Evolutionary conservation across 2,329 filamentous ascomycete genomes (phyloP).

Genomic region (Trichoderma koningii): DNA sequence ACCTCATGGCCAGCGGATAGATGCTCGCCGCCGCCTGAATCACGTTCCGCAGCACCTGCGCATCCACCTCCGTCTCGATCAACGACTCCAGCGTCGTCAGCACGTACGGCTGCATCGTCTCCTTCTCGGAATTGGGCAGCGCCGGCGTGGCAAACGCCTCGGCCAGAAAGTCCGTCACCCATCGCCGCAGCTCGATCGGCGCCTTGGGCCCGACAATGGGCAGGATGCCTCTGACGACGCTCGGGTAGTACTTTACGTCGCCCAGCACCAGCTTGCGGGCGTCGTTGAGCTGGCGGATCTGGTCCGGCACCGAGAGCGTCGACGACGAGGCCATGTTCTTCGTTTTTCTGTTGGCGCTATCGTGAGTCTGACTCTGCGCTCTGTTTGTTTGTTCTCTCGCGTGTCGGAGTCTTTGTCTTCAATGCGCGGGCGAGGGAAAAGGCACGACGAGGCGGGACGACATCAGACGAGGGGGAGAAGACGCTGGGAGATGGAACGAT

Average conservation of each 20-base stretch:
- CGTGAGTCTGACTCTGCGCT: no score
- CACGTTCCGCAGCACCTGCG: conserved; percentile 77
- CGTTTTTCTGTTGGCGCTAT: not conserved
- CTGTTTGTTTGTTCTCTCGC: no score
- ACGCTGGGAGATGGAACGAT: conserved; percentile 14
- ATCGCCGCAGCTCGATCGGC: conserved; percentile 81
- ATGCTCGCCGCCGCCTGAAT: conserved; percentile 90
- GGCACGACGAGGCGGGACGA: conserved; percentile 12
- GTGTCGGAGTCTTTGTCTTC: not conserved
- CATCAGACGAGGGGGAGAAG: conserved; percentile 24
- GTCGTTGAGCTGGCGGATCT: conserved; percentile 84
- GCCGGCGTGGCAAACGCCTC: conserved; percentile 95
- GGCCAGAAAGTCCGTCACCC: conserved; percentile 93
- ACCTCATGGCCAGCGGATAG: conserved; percentile 87
- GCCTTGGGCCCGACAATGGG: conserved; percentile 80
- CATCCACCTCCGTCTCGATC: conserved; percentile 74
- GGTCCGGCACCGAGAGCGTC: conserved; percentile 65
- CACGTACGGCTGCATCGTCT: conserved; percentile 73
- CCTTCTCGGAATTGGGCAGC: conserved; percentile 75
- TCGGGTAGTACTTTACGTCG: conserved; percentile 85
- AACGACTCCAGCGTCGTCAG: conserved; percentile 74
- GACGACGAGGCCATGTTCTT: conserved; percentile 37
- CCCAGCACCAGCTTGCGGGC: conserved; percentile 86
- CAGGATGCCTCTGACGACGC: conserved; percentile 89
- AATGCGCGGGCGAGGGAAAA: not conserved